These are phyloP conservation scores for Sclerotinia spermophila DNA, from an alignment of 2,329 filamentous ascomycete genomes.

Conservation along the genomic window DNA sequence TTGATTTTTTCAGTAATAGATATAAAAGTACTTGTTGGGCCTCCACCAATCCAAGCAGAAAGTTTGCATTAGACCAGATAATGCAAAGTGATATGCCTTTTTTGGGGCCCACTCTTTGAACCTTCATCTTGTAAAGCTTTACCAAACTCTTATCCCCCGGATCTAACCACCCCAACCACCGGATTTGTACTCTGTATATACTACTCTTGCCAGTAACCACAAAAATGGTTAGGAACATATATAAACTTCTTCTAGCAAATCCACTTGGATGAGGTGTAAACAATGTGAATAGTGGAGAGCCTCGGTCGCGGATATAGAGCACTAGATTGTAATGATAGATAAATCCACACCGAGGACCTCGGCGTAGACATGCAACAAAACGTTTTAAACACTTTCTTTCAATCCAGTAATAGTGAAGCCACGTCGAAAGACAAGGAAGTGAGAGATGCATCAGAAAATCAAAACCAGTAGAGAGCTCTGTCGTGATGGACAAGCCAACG, in stretches of 20 bases:
- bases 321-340: not conserved
- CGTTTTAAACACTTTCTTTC: not conserved
- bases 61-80: not conserved
- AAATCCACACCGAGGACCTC: slow-evolving; percentile 7
- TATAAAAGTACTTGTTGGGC: not conserved
- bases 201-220: not conserved
- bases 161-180: not conserved
- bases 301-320: not conserved
- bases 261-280: not conserved
- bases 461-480: not conserved
- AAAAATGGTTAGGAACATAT: not conserved
- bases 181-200: not conserved
- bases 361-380: slow-evolving; percentile 6
- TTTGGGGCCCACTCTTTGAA: not conserved
- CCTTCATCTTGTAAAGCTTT: not conserved
- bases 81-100: not conserved
- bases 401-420: not conserved
- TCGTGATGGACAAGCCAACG: not conserved
- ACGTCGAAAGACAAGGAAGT: slow-evolving; percentile 9
- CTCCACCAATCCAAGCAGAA: not conserved
- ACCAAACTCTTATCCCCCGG: not conserved
- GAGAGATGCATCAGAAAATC: not conserved
- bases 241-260: not conserved
- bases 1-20: not conserved
- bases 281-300: slow-evolving; percentile 1